These are phyloP conservation scores for baker's yeast (Saccharomyces cerevisiae) DNA, from an alignment of 805 yeast species.

Conservation along the genomic window DNA sequence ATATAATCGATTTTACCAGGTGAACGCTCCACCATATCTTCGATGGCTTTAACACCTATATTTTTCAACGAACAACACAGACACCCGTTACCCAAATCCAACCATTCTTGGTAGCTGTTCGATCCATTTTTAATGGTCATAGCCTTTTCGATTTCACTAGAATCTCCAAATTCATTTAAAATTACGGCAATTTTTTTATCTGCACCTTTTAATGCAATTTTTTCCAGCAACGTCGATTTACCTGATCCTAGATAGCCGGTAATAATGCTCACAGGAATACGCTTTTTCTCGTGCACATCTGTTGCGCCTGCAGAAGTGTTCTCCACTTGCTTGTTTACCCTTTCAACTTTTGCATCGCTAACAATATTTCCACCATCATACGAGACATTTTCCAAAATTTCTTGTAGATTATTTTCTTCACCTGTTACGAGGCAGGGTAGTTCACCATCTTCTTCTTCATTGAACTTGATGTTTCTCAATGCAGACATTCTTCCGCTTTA, in stretches of 20 bases:
- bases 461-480: slow-evolving; percentile 23
- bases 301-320: not conserved
- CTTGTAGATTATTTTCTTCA: slow-evolving; percentile 19
- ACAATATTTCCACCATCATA: slow-evolving; percentile 28
- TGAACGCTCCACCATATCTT: slow-evolving; percentile 64
- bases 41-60: slow-evolving; percentile 90
- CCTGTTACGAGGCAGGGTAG: slow-evolving; percentile 28
- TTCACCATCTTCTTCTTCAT: slow-evolving; percentile 29
- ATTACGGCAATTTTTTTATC: slow-evolving; percentile 78
- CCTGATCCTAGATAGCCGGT: slow-evolving; percentile 96
- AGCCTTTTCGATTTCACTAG: slow-evolving; percentile 81
- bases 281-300: slow-evolving; percentile 13
- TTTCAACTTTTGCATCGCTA: slow-evolving; percentile 21
- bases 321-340: slow-evolving; percentile 23
- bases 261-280: slow-evolving; percentile 84
- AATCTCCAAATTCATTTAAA: slow-evolving; percentile 85
- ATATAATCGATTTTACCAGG: slow-evolving; percentile 79
- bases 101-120: slow-evolving; percentile 77
- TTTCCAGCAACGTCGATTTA: slow-evolving; percentile 75
- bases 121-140: slow-evolving; percentile 52
- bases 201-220: slow-evolving; percentile 57
- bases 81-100: slow-evolving; percentile 94
- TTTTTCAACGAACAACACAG: slow-evolving; percentile 94
- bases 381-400: slow-evolving; percentile 16
- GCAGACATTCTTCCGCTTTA: slow-evolving; percentile 19